phyloP scores from a whole-genome alignment of 495 filamentous ascomycete genomes.

The Podospora pseudocomata region DNA sequence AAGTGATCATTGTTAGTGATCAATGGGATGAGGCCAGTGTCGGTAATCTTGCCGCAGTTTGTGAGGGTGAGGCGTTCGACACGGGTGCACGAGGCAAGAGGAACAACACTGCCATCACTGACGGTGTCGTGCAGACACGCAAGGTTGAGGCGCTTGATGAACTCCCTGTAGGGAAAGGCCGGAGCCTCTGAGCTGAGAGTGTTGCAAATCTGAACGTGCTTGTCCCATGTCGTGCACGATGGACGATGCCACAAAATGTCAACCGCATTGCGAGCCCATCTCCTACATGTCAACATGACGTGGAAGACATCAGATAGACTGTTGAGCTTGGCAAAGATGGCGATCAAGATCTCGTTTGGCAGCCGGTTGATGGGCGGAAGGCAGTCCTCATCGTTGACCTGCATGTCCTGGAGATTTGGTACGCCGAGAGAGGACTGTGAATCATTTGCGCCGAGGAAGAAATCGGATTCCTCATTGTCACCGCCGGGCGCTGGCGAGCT shows the following conservation, averaged over 20 bases:
- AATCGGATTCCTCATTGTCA: too few species aligned
- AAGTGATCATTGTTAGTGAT: conserved; percentile 76
- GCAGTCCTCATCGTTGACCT: conserved; percentile 56
- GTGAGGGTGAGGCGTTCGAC: conserved; percentile 93
- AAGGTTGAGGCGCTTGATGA: conserved; percentile 88
- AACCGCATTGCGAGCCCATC: conserved; percentile 89
- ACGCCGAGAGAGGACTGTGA: conserved; percentile 23
- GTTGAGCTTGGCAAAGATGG: conserved; percentile 80
- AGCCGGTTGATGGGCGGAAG: conserved; percentile 74
- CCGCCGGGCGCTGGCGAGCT: too few species aligned
- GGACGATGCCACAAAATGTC: conserved; percentile 95
- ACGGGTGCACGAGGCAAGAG: conserved; percentile 79
- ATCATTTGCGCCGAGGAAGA: too few species aligned
- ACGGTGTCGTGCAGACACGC: conserved; percentile 70
- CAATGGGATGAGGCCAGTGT: conserved; percentile 74
- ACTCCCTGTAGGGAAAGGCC: conserved; percentile 79
- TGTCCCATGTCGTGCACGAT: conserved; percentile 78
- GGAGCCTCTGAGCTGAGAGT: conserved; percentile 65
- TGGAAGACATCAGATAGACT: conserved; percentile 70
- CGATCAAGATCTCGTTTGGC: conserved; percentile 90
- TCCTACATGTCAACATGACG: conserved; percentile 88
- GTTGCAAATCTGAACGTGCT: conserved; percentile 69
- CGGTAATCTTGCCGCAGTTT: conserved; percentile 80
- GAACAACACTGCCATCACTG: conserved; percentile 83
- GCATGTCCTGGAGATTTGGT: conserved; percentile 69